Conservation (phyloP, 345 rosid genomes). For the Eucalyptus lansdowneana region DNA sequence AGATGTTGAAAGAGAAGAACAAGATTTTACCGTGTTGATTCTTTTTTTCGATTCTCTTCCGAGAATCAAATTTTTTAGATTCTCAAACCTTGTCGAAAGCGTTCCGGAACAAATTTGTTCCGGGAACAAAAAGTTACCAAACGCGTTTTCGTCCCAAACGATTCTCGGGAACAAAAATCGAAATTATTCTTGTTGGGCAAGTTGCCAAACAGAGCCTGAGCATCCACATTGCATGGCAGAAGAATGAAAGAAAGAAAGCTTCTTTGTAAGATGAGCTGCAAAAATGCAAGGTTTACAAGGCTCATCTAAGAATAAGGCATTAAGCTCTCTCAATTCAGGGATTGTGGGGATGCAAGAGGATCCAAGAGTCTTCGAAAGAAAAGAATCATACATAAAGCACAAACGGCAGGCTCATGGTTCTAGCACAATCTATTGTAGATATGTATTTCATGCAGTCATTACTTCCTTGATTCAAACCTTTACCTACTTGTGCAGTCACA, state of each 20-base stretch:
- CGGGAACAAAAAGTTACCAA: too few species aligned
- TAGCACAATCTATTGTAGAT: not conserved
- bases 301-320: not conserved
- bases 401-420: not conserved
- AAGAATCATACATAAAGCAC: not conserved
- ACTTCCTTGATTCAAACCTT: not conserved
- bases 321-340: not conserved
- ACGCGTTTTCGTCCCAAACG: too few species aligned
- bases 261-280: not conserved
- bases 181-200: too few species aligned
- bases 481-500: not conserved
- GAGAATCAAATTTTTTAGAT: too few species aligned
- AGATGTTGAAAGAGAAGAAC: too few species aligned
- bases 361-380: not conserved
- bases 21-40: too few species aligned
- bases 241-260: not conserved
- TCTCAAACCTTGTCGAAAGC: too few species aligned
- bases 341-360: not conserved
- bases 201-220: too few species aligned
- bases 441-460: not conserved
- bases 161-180: too few species aligned
- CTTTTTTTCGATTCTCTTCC: too few species aligned
- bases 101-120: too few species aligned
- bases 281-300: not conserved
- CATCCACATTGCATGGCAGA: not conserved